Percentiles rank a stretch among this genome's conserved stretches.
Conservation (phyloP, 179 eudicot genomes). For the Patellifolia procumbens region DNA sequence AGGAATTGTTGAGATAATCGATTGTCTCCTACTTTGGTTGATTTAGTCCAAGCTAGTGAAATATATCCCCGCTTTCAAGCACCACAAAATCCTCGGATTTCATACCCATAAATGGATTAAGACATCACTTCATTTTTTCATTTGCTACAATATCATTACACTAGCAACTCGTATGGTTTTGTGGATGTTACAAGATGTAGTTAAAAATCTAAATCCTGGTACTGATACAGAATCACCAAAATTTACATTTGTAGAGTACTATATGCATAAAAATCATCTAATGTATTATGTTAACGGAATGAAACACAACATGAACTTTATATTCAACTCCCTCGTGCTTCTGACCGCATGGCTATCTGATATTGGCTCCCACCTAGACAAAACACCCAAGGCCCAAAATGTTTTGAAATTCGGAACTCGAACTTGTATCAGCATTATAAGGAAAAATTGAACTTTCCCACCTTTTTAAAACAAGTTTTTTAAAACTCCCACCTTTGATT, state of each 20-base stretch:
- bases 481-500: too few relatives aligned
- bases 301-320: conserved; percentile 9
- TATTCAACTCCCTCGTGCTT: background rate
- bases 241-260: background rate
- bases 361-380: background rate
- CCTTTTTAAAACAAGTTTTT: too few relatives aligned
- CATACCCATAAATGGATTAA: conserved; percentile 1
- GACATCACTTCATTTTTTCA: background rate
- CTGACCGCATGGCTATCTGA: conserved; percentile 1
- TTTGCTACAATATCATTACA: conserved; percentile 11
- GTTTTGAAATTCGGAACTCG: background rate
- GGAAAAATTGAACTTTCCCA: too few relatives aligned
- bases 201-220: background rate
- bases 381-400: background rate
- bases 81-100: background rate
- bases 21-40: conserved; percentile 5
- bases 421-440: conserved; percentile 4
- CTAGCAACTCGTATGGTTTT: conserved; percentile 8
- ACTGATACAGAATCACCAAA: background rate
- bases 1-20: conserved; percentile 11
- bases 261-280: background rate
- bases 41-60: background rate
- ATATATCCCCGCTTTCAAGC: background rate
- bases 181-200: background rate
- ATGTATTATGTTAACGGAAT: conserved; percentile 21